phyloP scores from a whole-genome alignment of 2,329 filamentous ascomycete genomes.

The Dactylellina haptotyla region DNA sequence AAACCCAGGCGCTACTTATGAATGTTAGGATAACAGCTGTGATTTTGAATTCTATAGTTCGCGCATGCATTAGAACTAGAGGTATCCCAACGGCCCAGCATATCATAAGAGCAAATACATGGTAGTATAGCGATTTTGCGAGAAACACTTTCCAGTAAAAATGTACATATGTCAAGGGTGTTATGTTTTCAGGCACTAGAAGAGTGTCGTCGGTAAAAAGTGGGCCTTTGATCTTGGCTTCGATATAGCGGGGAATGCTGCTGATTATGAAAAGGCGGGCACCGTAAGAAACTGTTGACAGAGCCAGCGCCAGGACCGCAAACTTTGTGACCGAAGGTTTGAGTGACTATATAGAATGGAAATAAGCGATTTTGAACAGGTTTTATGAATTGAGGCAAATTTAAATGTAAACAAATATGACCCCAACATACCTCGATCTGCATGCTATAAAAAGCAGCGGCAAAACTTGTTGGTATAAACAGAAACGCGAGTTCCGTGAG shows the following conservation, averaged over 20 bases:
- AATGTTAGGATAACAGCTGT: neutral
- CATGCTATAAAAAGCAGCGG: neutral
- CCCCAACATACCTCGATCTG: neutral
- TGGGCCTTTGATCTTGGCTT: slow-evolving; percentile 1
- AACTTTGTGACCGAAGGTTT: neutral
- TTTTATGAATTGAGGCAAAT: neutral
- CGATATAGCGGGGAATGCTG: neutral
- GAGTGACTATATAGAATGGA: neutral
- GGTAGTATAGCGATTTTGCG: neutral
- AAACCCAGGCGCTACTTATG: neutral
- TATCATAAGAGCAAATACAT: neutral
- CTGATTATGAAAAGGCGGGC: slow-evolving; percentile 2
- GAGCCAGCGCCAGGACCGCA: neutral
- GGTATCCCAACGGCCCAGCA: neutral
- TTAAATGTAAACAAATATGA: neutral
- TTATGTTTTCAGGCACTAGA: neutral
- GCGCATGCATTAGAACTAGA: neutral
- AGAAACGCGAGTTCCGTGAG: neutral
- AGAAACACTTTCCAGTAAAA: slow-evolving; percentile 2
- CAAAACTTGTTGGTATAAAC: neutral
- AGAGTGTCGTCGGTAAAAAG: neutral
- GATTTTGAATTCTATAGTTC: neutral
- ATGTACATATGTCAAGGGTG: neutral
- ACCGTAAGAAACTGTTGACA: neutral
- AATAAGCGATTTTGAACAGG: neutral